phyloP scores from a whole-genome alignment of 2,329 filamentous ascomycete genomes.

The Trichoderma gracile region DNA sequence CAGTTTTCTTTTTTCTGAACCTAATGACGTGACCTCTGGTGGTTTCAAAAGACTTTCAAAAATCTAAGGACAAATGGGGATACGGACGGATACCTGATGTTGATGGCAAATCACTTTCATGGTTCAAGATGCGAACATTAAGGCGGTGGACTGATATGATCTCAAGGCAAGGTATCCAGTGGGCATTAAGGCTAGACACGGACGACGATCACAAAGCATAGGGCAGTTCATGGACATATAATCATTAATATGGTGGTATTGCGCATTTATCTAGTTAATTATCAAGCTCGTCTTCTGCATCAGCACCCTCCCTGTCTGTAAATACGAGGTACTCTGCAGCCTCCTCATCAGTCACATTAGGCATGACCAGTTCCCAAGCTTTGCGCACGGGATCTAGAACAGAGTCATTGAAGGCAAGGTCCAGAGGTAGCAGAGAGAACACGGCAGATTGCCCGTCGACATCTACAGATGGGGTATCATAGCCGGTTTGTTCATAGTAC shows the following conservation, averaged over 20 bases:
- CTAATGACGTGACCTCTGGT: neutral
- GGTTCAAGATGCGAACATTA: too few species aligned
- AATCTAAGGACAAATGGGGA: neutral
- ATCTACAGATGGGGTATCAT: conserved; percentile 33
- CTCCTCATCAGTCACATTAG: conserved; percentile 49
- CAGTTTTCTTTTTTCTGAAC: too few species aligned
- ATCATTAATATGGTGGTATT: neutral
- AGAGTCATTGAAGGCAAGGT: conserved; percentile 73
- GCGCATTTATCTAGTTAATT: conserved; percentile 29
- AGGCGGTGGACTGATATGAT: neutral
- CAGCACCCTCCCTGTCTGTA: conserved; percentile 66
- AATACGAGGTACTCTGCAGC: conserved; percentile 70
- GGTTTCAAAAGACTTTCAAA: neutral
- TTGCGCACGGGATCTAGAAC: conserved; percentile 65
- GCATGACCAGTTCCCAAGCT: conserved; percentile 68
- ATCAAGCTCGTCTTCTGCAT: conserved; percentile 56
- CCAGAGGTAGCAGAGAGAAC: conserved; percentile 61
- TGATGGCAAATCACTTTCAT: neutral
- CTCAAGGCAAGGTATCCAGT: neutral
- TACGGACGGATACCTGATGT: neutral
- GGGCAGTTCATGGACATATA: neutral
- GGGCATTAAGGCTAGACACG: neutral
- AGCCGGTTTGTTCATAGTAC: conserved; percentile 55
- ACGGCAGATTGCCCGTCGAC: conserved; percentile 49
- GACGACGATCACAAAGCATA: neutral